phyloP scores from a whole-genome alignment of 768 basidiomycete species.

The Dictyophora rubrovolvata region DNA sequence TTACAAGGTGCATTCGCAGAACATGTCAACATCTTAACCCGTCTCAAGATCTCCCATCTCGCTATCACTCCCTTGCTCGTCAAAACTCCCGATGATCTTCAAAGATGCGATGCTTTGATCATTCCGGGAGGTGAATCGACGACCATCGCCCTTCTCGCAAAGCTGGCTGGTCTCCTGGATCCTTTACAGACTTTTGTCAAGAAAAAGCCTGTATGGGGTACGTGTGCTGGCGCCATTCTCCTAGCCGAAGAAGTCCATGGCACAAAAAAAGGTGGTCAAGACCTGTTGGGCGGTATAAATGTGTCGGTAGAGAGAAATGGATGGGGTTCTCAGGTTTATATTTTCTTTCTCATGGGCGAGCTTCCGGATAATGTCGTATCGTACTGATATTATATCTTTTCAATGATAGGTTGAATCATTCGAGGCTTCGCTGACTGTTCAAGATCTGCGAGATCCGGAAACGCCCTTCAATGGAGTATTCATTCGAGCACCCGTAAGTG shows the following conservation, averaged over 20 bases:
- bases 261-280: slow-evolving; percentile 80
- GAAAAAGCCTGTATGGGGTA: slow-evolving; percentile 81
- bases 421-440: slow-evolving; percentile 62
- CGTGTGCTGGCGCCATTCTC: slow-evolving; percentile 91
- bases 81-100: slow-evolving; percentile 65
- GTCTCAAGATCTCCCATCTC: slow-evolving; percentile 15
- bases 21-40: slow-evolving; percentile 57
- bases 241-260: slow-evolving; percentile 65
- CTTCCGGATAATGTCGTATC: not conserved
- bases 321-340: slow-evolving; percentile 73
- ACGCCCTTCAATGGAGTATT: slow-evolving; percentile 74
- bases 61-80: slow-evolving; percentile 35
- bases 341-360: not conserved
- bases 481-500: slow-evolving; percentile 81
- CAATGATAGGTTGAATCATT: slow-evolving; percentile 73
- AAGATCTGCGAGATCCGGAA: slow-evolving; percentile 48
- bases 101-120: slow-evolving; percentile 70
- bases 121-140: slow-evolving; percentile 97
- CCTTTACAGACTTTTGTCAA: slow-evolving; percentile 67
- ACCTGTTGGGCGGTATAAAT: slow-evolving; percentile 71
- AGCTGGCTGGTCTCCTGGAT: slow-evolving; percentile 65
- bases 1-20: slow-evolving; percentile 91
- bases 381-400: not conserved
- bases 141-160: slow-evolving; percentile 73
- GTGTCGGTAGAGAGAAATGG: slow-evolving; percentile 80